A percentile compares a stretch with the other conserved stretches of the same genome.
Conservation (phyloP, 2,329 filamentous ascomycete genomes). For the Exophiala mesophila region DNA sequence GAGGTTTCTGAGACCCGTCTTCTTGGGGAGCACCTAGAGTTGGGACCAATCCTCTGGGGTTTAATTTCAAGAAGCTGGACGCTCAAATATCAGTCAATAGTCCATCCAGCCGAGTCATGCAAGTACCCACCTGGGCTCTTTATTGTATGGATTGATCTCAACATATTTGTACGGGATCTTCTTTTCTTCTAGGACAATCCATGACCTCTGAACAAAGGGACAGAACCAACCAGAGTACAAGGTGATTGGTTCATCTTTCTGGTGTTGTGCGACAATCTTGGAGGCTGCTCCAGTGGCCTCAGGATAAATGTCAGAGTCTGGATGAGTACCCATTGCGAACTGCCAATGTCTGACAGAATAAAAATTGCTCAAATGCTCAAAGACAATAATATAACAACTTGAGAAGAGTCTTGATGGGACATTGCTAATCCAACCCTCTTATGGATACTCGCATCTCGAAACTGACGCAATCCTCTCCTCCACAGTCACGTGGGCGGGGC, state of each 20-base stretch:
- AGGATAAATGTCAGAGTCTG: slow-evolving; percentile 42
- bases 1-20: slow-evolving; percentile 43
- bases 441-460: too few species aligned
- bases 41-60: slow-evolving; percentile 70
- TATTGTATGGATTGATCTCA: slow-evolving; percentile 74
- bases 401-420: too few species aligned
- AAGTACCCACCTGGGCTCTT: slow-evolving; percentile 34
- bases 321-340: slow-evolving; percentile 26
- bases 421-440: too few species aligned
- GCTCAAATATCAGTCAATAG: slow-evolving; percentile 31
- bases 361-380: too few species aligned
- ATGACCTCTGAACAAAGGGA: slow-evolving; percentile 62
- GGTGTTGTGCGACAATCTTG: slow-evolving; percentile 33
- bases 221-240: slow-evolving; percentile 74
- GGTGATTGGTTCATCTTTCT: slow-evolving; percentile 43
- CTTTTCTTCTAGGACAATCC: slow-evolving; percentile 71
- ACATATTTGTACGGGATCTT: slow-evolving; percentile 68
- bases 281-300: slow-evolving; percentile 44
- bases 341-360: too few species aligned
- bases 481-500: too few species aligned
- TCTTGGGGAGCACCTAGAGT: slow-evolving; percentile 46
- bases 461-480: too few species aligned
- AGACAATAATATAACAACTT: too few species aligned
- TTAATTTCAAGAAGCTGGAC: slow-evolving; percentile 59
- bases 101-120: too few species aligned